Percentiles rank a stretch among this genome's conserved stretches.
Conservation (phyloP, 257 asterid species). For the Petrea volubilis region DNA sequence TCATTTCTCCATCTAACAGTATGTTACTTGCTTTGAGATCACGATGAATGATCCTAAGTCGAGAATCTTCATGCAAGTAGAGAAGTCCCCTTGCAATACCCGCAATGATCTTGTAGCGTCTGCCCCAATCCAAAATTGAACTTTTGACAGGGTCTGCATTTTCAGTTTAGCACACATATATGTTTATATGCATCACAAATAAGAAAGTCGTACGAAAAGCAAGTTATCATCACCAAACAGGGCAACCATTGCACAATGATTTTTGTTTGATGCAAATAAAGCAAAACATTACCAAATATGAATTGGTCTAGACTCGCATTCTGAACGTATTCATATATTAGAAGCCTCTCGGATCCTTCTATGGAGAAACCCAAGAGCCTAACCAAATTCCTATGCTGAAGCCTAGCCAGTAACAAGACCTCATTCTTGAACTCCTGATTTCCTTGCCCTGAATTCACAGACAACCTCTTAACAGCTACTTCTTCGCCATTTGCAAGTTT, state of each 20-base stretch:
- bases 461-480: constrained; percentile 33
- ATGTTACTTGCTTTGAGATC: constrained; percentile 48
- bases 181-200: no score
- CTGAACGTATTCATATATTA: constrained; percentile 20
- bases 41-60: constrained; percentile 48
- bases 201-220: not conserved
- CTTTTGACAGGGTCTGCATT: constrained; percentile 3
- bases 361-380: constrained; percentile 27
- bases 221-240: not conserved
- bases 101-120: constrained; percentile 44
- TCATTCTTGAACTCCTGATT: constrained; percentile 24
- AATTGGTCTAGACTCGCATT: constrained; percentile 27
- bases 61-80: constrained; percentile 55
- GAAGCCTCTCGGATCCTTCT: constrained; percentile 17
- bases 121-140: constrained; percentile 35
- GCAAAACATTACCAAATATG: constrained; percentile 23
- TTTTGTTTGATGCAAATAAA: not conserved
- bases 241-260: not conserved
- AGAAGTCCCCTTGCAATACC: constrained; percentile 46
- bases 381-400: constrained; percentile 33
- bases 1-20: constrained; percentile 48
- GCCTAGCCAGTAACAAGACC: constrained; percentile 21
- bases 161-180: not conserved
- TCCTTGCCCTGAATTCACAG: constrained; percentile 14
- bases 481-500: constrained; percentile 19